Percentiles rank a stretch among this genome's conserved stretches.
Conservation (phyloP, 352 stramenopile species). For the Phytophthora colocasiae region DNA sequence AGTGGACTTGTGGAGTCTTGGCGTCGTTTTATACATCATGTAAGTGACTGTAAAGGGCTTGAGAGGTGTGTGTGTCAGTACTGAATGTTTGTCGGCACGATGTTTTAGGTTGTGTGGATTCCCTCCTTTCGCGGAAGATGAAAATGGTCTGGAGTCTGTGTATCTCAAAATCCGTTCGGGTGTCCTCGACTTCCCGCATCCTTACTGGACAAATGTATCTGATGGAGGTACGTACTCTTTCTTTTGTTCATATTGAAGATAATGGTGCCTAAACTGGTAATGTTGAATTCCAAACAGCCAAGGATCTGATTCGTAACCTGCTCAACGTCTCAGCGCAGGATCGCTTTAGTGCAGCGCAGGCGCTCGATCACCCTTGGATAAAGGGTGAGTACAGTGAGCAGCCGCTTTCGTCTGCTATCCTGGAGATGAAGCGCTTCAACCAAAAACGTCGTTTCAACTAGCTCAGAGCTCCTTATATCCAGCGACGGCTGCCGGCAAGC, state of each 20-base stretch:
- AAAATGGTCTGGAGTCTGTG: slow-evolving; percentile 82
- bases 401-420: slow-evolving; percentile 81
- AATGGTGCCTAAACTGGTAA: slow-evolving; percentile 11
- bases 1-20: slow-evolving; percentile 87
- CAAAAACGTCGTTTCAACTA: slow-evolving; percentile 89
- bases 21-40: slow-evolving; percentile 91
- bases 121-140: slow-evolving; percentile 84
- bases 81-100: neutral
- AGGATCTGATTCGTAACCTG: slow-evolving; percentile 82
- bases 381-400: slow-evolving; percentile 83
- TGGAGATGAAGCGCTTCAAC: slow-evolving; percentile 92
- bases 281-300: slow-evolving; percentile 43
- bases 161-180: slow-evolving; percentile 88
- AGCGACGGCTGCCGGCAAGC: slow-evolving; percentile 30
- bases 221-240: slow-evolving; percentile 53
- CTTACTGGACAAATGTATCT: slow-evolving; percentile 90
- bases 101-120: slow-evolving; percentile 74
- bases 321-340: slow-evolving; percentile 81
- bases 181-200: slow-evolving; percentile 78
- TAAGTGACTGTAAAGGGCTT: slow-evolving; percentile 30
- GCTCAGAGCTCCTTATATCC: slow-evolving; percentile 31
- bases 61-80: neutral
- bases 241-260: slow-evolving; percentile 2
- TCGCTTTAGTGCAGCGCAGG: slow-evolving; percentile 72
- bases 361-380: slow-evolving; percentile 88